These are phyloP conservation scores for Pleurotus citrinopileatus DNA, from an alignment of 768 basidiomycete species.

Conservation along the genomic window DNA sequence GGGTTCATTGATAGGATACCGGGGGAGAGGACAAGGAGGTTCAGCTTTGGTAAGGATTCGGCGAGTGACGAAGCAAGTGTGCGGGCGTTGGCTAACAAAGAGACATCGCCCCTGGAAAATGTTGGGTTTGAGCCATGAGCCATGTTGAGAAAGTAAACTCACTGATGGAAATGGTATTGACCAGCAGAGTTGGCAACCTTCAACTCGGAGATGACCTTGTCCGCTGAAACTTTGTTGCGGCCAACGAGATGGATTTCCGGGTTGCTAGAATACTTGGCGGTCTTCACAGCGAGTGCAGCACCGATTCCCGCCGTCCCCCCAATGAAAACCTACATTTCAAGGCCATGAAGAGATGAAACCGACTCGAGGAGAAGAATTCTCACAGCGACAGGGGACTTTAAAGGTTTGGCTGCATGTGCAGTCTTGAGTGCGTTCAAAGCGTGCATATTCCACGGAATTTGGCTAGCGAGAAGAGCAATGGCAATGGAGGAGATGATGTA, in stretches of 20 bases:
- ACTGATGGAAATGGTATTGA: conserved; percentile 7
- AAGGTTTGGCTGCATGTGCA: conserved; percentile 2
- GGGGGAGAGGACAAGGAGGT: conserved; percentile 48
- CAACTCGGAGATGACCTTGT: conserved; percentile 39
- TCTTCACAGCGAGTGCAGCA: conserved; percentile 40
- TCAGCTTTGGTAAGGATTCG: conserved; percentile 39
- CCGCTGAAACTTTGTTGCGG: conserved; percentile 46
- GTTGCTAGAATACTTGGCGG: conserved; percentile 44
- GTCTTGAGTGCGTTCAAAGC: conserved; percentile 3
- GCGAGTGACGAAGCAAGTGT: conserved; percentile 25
- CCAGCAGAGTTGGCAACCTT: conserved; percentile 20
- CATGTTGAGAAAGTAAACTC: not conserved
- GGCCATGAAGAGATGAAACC: not conserved
- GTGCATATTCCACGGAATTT: conserved; percentile 6
- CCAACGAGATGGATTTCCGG: conserved; percentile 53
- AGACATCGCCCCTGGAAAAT: conserved; percentile 47
- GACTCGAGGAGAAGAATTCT: not conserved
- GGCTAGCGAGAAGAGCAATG: not conserved
- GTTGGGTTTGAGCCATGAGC: conserved; percentile 26
- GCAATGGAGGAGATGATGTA: not conserved
- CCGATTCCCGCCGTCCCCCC: conserved; percentile 51
- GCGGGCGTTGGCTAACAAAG: conserved; percentile 51
- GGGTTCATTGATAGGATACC: conserved; percentile 38
- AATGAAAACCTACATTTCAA: conserved; percentile 28
- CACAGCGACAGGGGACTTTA: conserved; percentile 6